phyloP scores from a whole-genome alignment of 2,329 filamentous ascomycete species.

The Ascochyta fabae region DNA sequence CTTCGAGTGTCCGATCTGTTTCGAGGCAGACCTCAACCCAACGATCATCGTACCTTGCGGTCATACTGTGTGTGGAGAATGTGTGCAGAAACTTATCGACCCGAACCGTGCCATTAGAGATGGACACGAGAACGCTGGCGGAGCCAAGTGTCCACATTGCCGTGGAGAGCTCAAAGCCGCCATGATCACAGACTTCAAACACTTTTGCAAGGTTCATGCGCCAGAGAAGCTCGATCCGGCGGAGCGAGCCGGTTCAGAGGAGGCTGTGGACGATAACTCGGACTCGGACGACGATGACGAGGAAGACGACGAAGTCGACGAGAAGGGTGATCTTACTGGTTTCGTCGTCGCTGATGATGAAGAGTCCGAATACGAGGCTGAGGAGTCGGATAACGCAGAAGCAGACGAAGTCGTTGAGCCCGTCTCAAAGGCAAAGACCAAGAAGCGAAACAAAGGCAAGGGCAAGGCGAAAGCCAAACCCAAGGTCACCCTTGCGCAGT shows the following conservation, averaged over 20 bases:
- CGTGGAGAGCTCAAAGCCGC: conserved; percentile 69
- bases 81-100: conserved; percentile 72
- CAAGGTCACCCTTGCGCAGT: conserved; percentile 63
- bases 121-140: conserved; percentile 61
- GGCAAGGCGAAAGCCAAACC: conserved; percentile 47
- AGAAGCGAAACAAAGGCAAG: conserved; percentile 54
- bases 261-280: conserved; percentile 27
- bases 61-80: conserved; percentile 79
- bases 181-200: conserved; percentile 74
- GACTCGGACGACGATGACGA: conserved; percentile 50
- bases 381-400: not conserved
- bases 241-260: conserved; percentile 19
- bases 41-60: conserved; percentile 83
- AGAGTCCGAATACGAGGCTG: conserved; percentile 23
- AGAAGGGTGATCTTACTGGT: conserved; percentile 51
- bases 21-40: conserved; percentile 76
- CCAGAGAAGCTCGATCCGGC: conserved; percentile 55
- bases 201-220: conserved; percentile 77
- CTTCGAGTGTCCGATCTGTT: conserved; percentile 84
- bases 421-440: conserved; percentile 35
- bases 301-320: conserved; percentile 49
- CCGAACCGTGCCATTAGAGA: conserved; percentile 63
- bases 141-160: conserved; percentile 76
- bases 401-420: conserved; percentile 14
- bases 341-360: conserved; percentile 64